These are phyloP conservation scores for Gymnopilus junonius DNA, from an alignment of 768 basidiomycete genomes.

Conservation along the genomic window DNA sequence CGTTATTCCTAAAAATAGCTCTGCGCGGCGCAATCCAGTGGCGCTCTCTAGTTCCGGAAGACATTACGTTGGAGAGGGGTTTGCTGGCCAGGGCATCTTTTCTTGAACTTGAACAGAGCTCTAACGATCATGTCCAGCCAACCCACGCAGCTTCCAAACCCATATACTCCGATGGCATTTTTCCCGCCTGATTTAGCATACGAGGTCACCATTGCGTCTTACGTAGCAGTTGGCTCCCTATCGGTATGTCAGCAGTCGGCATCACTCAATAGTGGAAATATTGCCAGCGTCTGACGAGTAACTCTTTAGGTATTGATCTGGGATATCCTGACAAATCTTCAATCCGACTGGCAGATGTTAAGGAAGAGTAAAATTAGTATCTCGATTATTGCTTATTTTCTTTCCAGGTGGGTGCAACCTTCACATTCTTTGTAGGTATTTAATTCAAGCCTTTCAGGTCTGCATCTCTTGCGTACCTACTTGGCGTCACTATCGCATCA, in stretches of 20 bases:
- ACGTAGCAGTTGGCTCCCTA: neutral
- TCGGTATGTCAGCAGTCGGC: neutral
- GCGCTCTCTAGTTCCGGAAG: neutral
- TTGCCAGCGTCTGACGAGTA: neutral
- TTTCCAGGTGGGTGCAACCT: slow-evolving; percentile 1
- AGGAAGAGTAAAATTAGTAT: neutral
- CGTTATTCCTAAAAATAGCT: neutral
- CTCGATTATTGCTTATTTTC: slow-evolving; percentile 2
- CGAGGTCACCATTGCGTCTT: neutral
- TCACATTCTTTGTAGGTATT: neutral
- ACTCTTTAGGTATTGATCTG: slow-evolving; percentile 6
- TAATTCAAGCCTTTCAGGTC: neutral
- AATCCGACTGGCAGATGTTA: slow-evolving; percentile 2
- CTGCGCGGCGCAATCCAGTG: neutral
- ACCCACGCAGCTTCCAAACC: neutral
- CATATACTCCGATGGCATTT: neutral
- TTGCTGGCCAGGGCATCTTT: neutral
- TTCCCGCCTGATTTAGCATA: neutral
- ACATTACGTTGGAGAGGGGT: neutral
- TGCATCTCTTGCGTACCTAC: neutral
- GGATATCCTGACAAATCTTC: slow-evolving; percentile 6
- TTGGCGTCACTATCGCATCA: neutral
- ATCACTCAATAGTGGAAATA: neutral
- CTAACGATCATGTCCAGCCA: neutral
- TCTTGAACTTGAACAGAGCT: neutral